A percentile compares a stretch with the other conserved stretches of the same genome.
Evolutionary conservation across 768 basidiomycete species (phyloP).

Genomic region (Nidularia pulvinata): DNA sequence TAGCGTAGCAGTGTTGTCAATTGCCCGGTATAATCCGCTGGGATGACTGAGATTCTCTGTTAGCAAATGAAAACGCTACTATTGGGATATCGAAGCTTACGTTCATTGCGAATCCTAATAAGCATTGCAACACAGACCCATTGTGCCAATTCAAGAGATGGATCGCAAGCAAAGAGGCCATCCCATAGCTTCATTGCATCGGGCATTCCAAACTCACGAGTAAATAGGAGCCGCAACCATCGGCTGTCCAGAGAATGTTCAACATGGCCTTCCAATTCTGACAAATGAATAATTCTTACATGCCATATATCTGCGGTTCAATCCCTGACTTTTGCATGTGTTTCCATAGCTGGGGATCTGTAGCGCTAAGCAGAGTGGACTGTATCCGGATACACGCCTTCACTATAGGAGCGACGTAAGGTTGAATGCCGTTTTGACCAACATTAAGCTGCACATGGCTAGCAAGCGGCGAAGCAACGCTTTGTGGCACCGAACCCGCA

Average conservation of each 20-base stretch:
- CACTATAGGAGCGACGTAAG: constrained; percentile 85
- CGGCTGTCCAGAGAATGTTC: constrained; percentile 49
- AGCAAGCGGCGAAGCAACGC: constrained; percentile 30
- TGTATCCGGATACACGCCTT: constrained; percentile 83
- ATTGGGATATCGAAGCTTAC: constrained; percentile 43
- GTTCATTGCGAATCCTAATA: constrained; percentile 86
- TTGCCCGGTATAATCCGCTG: constrained; percentile 85
- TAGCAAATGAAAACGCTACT: too few species aligned
- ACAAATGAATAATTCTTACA: constrained; percentile 50
- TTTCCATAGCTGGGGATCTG: constrained; percentile 81
- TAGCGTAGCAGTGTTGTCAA: constrained; percentile 87
- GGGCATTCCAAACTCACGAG: constrained; percentile 82
- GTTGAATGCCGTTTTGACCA: constrained; percentile 49
- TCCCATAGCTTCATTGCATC: constrained; percentile 95
- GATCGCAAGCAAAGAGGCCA: constrained; percentile 88
- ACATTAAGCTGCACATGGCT: constrained; percentile 43
- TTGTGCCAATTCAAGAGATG: constrained; percentile 72
- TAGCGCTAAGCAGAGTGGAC: constrained; percentile 62
- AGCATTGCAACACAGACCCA: constrained; percentile 97
- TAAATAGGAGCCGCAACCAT: constrained; percentile 93
- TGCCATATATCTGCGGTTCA: constrained; percentile 97
- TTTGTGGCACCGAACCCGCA: constrained; percentile 1
- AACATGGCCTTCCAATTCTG: constrained; percentile 4
- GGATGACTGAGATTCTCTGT: constrained; percentile 56
- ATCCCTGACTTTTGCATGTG: constrained; percentile 79